These are phyloP conservation scores for Echinochloa phyllopogon DNA, from an alignment of 176 grass and related monocot species.

Conservation along the genomic window DNA sequence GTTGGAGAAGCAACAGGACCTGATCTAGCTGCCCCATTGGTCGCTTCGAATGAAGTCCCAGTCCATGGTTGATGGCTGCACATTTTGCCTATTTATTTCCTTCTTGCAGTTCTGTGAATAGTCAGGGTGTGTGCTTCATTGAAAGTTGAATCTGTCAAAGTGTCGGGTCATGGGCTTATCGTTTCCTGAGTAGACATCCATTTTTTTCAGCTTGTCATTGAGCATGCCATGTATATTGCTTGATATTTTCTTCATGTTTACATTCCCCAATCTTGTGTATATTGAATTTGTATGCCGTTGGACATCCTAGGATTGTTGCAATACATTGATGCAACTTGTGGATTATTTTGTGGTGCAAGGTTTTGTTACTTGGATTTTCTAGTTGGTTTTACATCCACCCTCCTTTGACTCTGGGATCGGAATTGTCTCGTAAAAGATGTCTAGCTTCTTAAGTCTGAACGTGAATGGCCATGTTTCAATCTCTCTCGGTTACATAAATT, in stretches of 20 bases:
- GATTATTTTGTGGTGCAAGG: conserved; percentile 41
- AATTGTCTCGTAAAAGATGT: neutral
- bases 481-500: neutral
- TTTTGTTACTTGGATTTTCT: neutral
- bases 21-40: conserved; percentile 38
- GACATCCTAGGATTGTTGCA: conserved; percentile 49
- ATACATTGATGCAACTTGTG: conserved; percentile 43
- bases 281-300: conserved; percentile 49
- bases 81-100: conserved; percentile 59
- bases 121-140: conserved; percentile 68
- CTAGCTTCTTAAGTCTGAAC: neutral
- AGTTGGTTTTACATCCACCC: neutral
- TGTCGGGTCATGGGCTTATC: conserved; percentile 45
- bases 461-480: neutral
- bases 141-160: conserved; percentile 61
- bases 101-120: conserved; percentile 74
- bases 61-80: conserved; percentile 63
- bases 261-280: conserved; percentile 63
- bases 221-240: conserved; percentile 68
- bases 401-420: neutral
- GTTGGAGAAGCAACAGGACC: conserved; percentile 38
- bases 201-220: conserved; percentile 61
- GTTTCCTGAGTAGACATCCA: conserved; percentile 53
- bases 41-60: conserved; percentile 63
- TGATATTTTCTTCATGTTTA: conserved; percentile 54